phyloP scores from a whole-genome alignment of 139 green algal genomes.

The Chlamydomonas eustigma region DNA sequence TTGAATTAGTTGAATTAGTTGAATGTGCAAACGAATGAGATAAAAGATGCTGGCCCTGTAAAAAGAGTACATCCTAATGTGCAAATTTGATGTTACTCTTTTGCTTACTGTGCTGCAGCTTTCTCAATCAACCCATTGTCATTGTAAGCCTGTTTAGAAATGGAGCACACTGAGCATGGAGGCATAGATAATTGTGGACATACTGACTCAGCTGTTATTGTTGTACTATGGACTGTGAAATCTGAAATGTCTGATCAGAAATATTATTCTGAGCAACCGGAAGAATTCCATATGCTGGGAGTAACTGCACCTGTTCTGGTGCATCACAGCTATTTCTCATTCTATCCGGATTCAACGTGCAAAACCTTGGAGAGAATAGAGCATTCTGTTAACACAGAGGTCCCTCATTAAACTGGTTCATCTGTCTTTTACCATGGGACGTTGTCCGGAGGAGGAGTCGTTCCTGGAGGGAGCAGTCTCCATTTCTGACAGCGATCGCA shows the following conservation, averaged over 20 bases:
- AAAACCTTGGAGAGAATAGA: conserved; percentile 1
- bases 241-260: too few species aligned
- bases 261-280: too few species aligned
- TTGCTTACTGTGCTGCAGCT: background rate
- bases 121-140: background rate
- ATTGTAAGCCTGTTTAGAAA: background rate
- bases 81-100: too few species aligned
- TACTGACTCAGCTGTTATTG: too few species aligned
- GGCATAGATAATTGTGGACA: too few species aligned
- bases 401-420: background rate
- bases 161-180: too few species aligned
- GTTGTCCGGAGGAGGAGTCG: conserved; percentile 7
- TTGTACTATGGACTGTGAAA: too few species aligned
- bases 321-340: conserved; percentile 9
- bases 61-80: too few species aligned
- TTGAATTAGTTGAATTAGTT: too few species aligned
- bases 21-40: too few species aligned
- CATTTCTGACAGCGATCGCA: conserved; percentile 12
- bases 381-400: background rate
- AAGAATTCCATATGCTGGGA: too few species aligned
- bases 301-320: background rate
- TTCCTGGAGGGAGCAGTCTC: conserved; percentile 10
- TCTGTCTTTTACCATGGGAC: conserved; percentile 4
- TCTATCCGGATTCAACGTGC: conserved; percentile 11
- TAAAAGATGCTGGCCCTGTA: too few species aligned